phyloP scores from a whole-genome alignment of 108 stramenopile species.

The Mediolabrus comicus region DNA sequence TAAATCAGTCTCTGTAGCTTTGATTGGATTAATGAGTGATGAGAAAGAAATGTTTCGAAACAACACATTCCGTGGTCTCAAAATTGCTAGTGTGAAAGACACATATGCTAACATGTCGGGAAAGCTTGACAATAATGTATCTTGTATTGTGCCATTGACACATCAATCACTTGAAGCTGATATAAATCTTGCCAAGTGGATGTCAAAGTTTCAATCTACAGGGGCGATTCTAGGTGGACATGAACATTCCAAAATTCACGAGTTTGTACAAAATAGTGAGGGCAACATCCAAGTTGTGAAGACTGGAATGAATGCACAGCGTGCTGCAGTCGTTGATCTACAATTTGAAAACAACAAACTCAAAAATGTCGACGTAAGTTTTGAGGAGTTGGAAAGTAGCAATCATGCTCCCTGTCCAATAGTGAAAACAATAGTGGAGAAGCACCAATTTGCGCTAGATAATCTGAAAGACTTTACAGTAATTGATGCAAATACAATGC shows the following conservation, averaged over 20 bases:
- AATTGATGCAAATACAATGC: slow-evolving; percentile 41
- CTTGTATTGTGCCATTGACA: slow-evolving; percentile 66
- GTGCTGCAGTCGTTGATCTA: slow-evolving; percentile 68
- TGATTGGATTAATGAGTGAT: slow-evolving; percentile 74
- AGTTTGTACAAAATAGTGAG: slow-evolving; percentile 29
- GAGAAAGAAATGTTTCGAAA: slow-evolving; percentile 68
- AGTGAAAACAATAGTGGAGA: slow-evolving; percentile 53
- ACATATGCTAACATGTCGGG: slow-evolving; percentile 28
- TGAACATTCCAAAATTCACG: slow-evolving; percentile 66
- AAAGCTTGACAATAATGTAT: slow-evolving; percentile 16
- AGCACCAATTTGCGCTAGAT: slow-evolving; percentile 51
- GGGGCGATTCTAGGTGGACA: slow-evolving; percentile 82
- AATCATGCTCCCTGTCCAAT: slow-evolving; percentile 41
- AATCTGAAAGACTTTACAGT: slow-evolving; percentile 61
- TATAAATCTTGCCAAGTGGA: slow-evolving; percentile 48
- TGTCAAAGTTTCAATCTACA: slow-evolving; percentile 25
- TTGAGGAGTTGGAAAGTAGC: slow-evolving; percentile 43
- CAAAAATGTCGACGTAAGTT: slow-evolving; percentile 23
- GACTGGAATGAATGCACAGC: slow-evolving; percentile 61
- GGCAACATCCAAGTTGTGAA: slow-evolving; percentile 57
- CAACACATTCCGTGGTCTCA: slow-evolving; percentile 64
- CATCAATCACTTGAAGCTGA: slow-evolving; percentile 63
- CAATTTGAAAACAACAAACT: slow-evolving; percentile 41
- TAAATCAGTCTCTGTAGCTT: slow-evolving; percentile 42
- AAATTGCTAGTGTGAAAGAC: slow-evolving; percentile 51